Evolutionary conservation across 345 rosid species (phyloP).

Genomic region (Lumnitzera littorea): DNA sequence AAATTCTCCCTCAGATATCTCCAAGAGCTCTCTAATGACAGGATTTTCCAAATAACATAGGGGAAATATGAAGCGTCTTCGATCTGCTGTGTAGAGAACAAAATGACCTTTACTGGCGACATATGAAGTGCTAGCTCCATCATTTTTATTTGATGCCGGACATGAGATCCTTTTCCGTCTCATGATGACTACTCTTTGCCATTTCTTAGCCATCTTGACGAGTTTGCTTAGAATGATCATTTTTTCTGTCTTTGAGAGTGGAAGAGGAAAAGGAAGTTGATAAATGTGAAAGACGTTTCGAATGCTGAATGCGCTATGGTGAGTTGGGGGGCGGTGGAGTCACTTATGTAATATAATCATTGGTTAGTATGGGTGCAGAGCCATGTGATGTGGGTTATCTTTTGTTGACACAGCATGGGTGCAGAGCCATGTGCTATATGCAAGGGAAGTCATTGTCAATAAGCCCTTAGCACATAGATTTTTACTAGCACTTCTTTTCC

Average conservation of each 20-base stretch:
- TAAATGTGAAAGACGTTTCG: too few relatives aligned
- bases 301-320: too few relatives aligned
- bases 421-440: too few relatives aligned
- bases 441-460: too few relatives aligned
- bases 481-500: too few relatives aligned
- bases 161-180: neutral
- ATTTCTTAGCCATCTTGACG: neutral
- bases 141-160: neutral
- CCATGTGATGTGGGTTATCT: too few relatives aligned
- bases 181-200: neutral
- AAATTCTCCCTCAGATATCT: slow-evolving; percentile 12
- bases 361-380: too few relatives aligned
- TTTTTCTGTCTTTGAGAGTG: neutral
- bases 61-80: neutral
- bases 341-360: too few relatives aligned
- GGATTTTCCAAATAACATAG: neutral
- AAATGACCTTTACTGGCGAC: neutral
- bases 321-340: too few relatives aligned
- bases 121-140: neutral
- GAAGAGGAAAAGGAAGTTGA: neutral
- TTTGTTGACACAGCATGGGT: too few relatives aligned
- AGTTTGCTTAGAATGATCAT: neutral
- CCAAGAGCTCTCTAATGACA: slow-evolving; percentile 8
- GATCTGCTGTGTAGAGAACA: neutral
- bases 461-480: too few relatives aligned